phyloP scores from a whole-genome alignment of 2,329 filamentous ascomycete species.

The Ascochyta lentis region DNA sequence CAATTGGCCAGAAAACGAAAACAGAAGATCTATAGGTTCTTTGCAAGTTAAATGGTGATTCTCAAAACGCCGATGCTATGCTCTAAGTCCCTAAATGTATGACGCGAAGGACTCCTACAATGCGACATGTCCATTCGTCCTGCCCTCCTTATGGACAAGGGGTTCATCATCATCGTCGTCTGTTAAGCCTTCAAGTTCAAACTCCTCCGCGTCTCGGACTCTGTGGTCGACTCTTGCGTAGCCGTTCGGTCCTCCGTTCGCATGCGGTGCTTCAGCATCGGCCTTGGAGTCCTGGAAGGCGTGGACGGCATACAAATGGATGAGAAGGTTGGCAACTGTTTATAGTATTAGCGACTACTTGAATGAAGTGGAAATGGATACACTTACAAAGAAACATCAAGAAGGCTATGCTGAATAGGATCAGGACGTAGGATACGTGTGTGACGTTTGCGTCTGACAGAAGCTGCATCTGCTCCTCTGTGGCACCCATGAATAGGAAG shows the following conservation, averaged over 20 bases:
- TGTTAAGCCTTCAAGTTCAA: conserved; percentile 88
- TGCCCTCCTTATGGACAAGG: conserved; percentile 36
- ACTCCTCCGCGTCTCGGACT: conserved; percentile 84
- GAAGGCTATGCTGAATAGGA: conserved; percentile 89
- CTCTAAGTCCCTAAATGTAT: neutral
- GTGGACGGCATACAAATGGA: conserved; percentile 79
- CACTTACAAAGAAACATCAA: conserved; percentile 81
- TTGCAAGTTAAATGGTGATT: neutral
- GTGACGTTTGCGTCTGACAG: conserved; percentile 77
- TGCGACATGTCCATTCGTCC: conserved; percentile 15
- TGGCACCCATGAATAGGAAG: conserved; percentile 97
- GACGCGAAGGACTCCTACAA: neutral
- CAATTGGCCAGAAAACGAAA: neutral
- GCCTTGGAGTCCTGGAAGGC: conserved; percentile 52
- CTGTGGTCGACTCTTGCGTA: conserved; percentile 62
- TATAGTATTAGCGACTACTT: conserved; percentile 18
- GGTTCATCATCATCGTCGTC: conserved; percentile 73
- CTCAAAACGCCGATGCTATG: conserved; percentile 6
- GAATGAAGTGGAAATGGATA: neutral
- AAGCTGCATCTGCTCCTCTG: conserved; percentile 91
- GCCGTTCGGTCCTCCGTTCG: conserved; percentile 35
- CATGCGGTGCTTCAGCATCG: conserved; percentile 44
- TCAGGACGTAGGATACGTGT: conserved; percentile 89
- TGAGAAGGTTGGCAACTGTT: conserved; percentile 78
- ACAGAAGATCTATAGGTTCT: neutral